Evolutionary conservation across 2,329 filamentous ascomycete genomes (phyloP).

Genomic region (Fusarium sp.): DNA sequence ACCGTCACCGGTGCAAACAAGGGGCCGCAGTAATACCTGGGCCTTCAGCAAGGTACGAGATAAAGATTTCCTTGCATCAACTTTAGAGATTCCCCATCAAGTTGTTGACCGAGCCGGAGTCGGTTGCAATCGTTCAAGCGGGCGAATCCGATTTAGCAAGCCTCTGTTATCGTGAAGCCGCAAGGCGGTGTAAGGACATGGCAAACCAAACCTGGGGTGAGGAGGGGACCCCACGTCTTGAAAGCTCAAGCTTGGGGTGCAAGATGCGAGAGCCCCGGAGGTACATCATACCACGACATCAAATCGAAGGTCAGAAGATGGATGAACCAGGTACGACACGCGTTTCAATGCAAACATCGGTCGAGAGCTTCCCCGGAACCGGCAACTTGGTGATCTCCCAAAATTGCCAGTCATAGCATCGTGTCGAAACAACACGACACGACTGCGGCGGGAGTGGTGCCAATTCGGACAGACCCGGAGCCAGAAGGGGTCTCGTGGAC

Average conservation of each 20-base stretch:
- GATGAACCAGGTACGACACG: conserved; percentile 36
- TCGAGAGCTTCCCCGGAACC: conserved; percentile 32
- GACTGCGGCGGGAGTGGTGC: conserved; percentile 46
- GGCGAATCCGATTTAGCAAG: conserved; percentile 43
- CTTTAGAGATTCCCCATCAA: conserved; percentile 1
- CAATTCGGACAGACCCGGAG: conserved; percentile 51
- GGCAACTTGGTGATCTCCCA: conserved; percentile 22
- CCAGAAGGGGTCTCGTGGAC: conserved; percentile 48
- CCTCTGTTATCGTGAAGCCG: conserved; percentile 37
- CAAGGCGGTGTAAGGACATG: conserved; percentile 48
- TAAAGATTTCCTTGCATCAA: conserved; percentile 23
- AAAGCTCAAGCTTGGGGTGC: conserved; percentile 14
- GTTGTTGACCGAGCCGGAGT: background rate
- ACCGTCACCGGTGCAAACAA: conserved; percentile 51
- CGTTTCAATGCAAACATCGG: conserved; percentile 46
- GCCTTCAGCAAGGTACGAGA: conserved; percentile 59
- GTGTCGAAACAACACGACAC: conserved; percentile 37
- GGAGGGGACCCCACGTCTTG: conserved; percentile 42
- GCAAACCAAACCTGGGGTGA: conserved; percentile 33
- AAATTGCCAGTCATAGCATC: conserved; percentile 24
- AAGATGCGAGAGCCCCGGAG: conserved; percentile 1
- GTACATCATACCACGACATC: conserved; percentile 13
- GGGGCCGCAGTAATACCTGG: conserved; percentile 58
- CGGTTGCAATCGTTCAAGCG: conserved; percentile 36
- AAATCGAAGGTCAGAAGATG: conserved; percentile 37